Conservation (phyloP, 176 grass and related monocot species). For the Carex scoparia region DNA sequence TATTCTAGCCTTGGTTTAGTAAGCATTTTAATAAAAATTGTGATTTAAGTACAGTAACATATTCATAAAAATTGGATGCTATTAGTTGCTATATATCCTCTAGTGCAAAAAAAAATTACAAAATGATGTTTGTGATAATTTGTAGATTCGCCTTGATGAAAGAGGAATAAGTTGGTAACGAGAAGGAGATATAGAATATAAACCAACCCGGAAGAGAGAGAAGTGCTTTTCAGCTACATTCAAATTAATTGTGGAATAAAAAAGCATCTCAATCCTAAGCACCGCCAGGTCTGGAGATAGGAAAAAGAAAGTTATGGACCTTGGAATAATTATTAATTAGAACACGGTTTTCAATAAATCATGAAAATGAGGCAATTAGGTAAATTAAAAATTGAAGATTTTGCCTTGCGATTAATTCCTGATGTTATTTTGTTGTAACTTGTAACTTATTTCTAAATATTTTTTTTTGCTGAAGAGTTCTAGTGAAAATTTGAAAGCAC, state of each 20-base stretch:
- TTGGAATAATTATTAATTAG: not conserved
- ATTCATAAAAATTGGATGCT: not conserved
- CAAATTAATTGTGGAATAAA: not conserved
- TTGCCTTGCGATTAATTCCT: not conserved
- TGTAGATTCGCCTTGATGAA: not conserved
- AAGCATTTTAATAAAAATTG: not conserved
- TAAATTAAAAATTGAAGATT: not conserved
- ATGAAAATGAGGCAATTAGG: not conserved
- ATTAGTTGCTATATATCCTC: not conserved
- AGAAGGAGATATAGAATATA: not conserved
- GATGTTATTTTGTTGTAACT: not conserved
- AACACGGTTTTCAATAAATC: not conserved
- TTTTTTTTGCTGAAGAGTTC: no score
- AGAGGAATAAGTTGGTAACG: not conserved
- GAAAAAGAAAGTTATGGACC: not conserved
- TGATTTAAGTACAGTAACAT: no score
- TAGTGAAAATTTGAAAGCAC: no score
- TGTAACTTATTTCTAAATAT: not conserved
- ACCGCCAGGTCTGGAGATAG: not conserved
- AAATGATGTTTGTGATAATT: not conserved
- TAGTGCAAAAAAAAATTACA: not conserved
- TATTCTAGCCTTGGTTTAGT: not conserved
- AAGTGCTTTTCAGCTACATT: not conserved
- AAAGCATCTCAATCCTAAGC: not conserved
- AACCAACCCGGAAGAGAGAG: not conserved